Evolutionary conservation across 495 filamentous ascomycete genomes (phyloP).

Genomic region (Parachaetomium inaequale): DNA sequence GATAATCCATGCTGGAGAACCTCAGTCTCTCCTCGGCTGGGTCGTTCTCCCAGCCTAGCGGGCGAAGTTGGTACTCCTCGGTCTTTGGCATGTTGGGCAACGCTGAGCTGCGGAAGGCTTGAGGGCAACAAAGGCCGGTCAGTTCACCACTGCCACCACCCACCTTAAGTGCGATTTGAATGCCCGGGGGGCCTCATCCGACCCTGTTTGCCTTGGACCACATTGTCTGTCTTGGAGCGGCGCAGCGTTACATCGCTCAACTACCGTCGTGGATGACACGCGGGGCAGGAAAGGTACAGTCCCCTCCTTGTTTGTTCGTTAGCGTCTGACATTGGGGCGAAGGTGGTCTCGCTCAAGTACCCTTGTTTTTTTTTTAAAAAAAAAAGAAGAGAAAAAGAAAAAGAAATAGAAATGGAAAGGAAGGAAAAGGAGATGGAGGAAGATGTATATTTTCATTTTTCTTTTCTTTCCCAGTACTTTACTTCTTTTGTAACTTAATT

Average conservation of each 20-base stretch:
- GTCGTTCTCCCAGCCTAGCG: constrained; percentile 30
- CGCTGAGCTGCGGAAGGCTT: background rate
- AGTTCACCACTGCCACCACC: background rate
- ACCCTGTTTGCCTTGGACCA: background rate
- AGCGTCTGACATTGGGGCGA: too few species aligned
- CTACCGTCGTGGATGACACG: background rate
- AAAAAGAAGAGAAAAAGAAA: too few species aligned
- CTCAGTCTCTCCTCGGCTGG: constrained; percentile 25
- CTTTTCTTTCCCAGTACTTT: too few species aligned
- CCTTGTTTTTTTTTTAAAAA: too few species aligned
- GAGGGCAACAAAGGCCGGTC: background rate
- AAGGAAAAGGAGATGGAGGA: too few species aligned
- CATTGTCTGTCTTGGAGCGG: background rate
- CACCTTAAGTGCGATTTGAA: background rate
- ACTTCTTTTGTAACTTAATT: too few species aligned
- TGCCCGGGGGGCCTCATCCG: background rate
- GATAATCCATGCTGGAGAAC: constrained; percentile 37
- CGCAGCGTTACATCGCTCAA: background rate
- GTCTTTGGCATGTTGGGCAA: constrained; percentile 13
- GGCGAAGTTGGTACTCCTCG: constrained; percentile 28
- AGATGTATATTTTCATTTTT: too few species aligned
- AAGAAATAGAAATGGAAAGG: too few species aligned
- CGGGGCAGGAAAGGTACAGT: background rate
- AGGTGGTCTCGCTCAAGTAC: too few species aligned
- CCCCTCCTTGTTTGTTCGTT: too few species aligned